Percentiles rank a stretch among this genome's conserved stretches.
phyloP scores from a whole-genome alignment of 768 basidiomycete species.

The Psilocybe cubensis region DNA sequence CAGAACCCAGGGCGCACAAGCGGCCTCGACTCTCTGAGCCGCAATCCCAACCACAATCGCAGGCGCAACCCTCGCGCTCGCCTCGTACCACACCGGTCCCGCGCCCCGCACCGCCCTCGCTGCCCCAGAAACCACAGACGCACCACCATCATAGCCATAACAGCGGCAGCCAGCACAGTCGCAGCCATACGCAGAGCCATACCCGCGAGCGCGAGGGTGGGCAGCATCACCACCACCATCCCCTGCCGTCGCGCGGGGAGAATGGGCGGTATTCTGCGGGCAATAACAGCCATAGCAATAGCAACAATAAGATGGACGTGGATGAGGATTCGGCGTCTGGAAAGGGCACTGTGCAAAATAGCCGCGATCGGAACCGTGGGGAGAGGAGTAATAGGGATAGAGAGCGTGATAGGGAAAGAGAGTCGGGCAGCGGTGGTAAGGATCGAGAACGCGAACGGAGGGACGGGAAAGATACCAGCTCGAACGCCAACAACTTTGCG shows the following conservation, averaged over 20 bases:
- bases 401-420: conserved; percentile 28
- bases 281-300: neutral
- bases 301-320: neutral
- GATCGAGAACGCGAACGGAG: conserved; percentile 18
- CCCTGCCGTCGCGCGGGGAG: neutral
- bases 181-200: neutral
- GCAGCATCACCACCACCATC: neutral
- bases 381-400: conserved; percentile 25
- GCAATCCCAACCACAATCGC: conserved; percentile 26
- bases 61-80: conserved; percentile 31
- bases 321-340: neutral
- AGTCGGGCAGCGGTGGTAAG: conserved; percentile 9
- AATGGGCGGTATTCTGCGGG: neutral
- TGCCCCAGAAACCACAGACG: conserved; percentile 30
- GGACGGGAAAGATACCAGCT: neutral
- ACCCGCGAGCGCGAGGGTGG: neutral
- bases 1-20: conserved; percentile 82
- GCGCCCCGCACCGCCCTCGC: conserved; percentile 17
- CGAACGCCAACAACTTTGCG: too few relatives aligned
- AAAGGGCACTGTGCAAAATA: neutral
- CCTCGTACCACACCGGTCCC: conserved; percentile 1
- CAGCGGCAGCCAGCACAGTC: neutral
- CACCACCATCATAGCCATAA: conserved; percentile 19
- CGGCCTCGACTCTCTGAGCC: conserved; percentile 73
- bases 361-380: conserved; percentile 15